Evolutionary conservation across 306 rosid species (phyloP).

Genomic region (Prunus mira): DNA sequence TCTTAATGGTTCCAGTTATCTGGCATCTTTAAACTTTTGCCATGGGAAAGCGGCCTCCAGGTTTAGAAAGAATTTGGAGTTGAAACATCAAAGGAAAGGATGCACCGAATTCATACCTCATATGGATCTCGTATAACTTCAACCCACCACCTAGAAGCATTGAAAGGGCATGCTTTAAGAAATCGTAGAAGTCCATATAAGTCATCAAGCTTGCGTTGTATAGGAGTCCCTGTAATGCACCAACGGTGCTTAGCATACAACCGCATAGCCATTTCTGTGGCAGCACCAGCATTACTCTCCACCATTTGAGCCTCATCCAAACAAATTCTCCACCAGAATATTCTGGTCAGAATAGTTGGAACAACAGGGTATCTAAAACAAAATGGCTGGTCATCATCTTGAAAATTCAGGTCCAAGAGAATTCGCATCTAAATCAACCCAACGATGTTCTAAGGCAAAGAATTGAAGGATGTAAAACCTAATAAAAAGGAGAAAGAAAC

Average conservation of each 20-base stretch:
- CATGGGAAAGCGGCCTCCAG: conserved; percentile 2
- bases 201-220: conserved; percentile 91
- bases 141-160: conserved; percentile 85
- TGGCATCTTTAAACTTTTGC: neutral
- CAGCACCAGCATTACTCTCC: conserved; percentile 77
- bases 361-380: conserved; percentile 78
- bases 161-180: conserved; percentile 75
- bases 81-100: conserved; percentile 11
- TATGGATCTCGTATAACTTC: conserved; percentile 92
- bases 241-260: conserved; percentile 76
- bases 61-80: neutral
- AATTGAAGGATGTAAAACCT: neutral
- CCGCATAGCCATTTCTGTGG: conserved; percentile 91
- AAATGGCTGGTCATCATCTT: conserved; percentile 6
- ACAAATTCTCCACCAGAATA: conserved; percentile 97
- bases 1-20: neutral
- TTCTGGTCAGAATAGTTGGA: conserved; percentile 90
- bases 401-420: conserved; percentile 9
- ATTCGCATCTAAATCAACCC: conserved; percentile 3
- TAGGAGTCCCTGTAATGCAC: conserved; percentile 97
- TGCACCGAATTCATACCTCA: conserved; percentile 51
- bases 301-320: conserved; percentile 99
- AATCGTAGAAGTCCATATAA: conserved; percentile 79
- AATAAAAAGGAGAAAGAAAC: neutral
- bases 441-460: neutral